phyloP scores from a whole-genome alignment of 257 asterid genomes.

The Penstemon davidsonii region DNA sequence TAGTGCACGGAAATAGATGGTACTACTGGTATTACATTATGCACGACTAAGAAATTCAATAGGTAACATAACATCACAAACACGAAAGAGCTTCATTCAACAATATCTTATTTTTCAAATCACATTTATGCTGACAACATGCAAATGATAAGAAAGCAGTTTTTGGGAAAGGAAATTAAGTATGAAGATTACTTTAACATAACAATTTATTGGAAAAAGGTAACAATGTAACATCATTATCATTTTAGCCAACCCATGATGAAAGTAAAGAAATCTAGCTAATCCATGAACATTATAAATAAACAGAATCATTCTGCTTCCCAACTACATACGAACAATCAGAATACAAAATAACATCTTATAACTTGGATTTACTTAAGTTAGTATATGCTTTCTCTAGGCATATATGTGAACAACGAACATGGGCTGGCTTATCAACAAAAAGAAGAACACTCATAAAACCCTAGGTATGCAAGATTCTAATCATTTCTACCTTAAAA shows the following conservation, averaged over 20 bases:
- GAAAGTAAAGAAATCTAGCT: constrained; percentile 14
- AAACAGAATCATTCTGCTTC: constrained; percentile 9
- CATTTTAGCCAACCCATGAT: neutral
- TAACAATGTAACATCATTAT: neutral
- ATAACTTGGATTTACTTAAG: neutral
- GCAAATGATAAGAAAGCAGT: neutral
- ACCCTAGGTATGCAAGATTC: neutral
- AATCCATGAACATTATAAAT: constrained; percentile 6
- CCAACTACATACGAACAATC: constrained; percentile 8
- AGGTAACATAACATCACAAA: neutral
- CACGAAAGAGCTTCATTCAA: neutral
- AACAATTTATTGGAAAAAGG: neutral
- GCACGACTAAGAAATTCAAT: neutral
- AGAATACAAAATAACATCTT: neutral
- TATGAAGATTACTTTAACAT: neutral
- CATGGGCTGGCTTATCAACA: constrained; percentile 12
- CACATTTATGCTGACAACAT: neutral
- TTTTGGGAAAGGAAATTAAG: neutral
- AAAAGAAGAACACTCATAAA: neutral
- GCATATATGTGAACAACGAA: neutral
- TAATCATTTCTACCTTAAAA: neutral
- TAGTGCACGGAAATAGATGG: neutral
- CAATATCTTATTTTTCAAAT: neutral
- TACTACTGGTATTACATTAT: neutral
- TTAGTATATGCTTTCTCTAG: neutral